phyloP scores from a whole-genome alignment of 495 filamentous ascomycete genomes.

The Annulohypoxylon nitens region DNA sequence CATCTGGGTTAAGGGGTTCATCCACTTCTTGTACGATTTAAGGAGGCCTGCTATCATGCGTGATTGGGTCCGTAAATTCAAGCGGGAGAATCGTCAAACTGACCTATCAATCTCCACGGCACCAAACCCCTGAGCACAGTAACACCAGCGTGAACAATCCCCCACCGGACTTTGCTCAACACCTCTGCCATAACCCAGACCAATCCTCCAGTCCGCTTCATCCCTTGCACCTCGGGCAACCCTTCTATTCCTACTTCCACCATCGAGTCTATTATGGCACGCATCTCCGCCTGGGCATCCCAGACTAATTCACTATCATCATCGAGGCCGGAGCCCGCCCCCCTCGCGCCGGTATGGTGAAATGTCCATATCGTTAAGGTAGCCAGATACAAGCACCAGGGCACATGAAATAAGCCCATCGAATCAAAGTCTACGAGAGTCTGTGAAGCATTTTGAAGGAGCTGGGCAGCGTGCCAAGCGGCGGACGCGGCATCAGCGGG shows the following conservation, averaged over 20 bases:
- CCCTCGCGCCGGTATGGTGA: slow-evolving; percentile 50
- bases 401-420: slow-evolving; percentile 66
- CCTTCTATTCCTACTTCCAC: slow-evolving; percentile 43
- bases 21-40: not conserved
- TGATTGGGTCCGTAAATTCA: slow-evolving; percentile 4
- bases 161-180: slow-evolving; percentile 67
- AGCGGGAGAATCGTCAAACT: slow-evolving; percentile 33
- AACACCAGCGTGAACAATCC: slow-evolving; percentile 69
- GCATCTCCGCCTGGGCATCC: slow-evolving; percentile 59
- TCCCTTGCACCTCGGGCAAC: slow-evolving; percentile 45
- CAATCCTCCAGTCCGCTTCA: slow-evolving; percentile 52
- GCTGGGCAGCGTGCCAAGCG: slow-evolving; percentile 62
- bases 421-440: slow-evolving; percentile 65
- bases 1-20: not conserved
- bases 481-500: slow-evolving; percentile 48
- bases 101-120: slow-evolving; percentile 44
- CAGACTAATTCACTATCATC: slow-evolving; percentile 57
- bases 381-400: slow-evolving; percentile 69
- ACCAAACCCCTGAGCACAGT: slow-evolving; percentile 61
- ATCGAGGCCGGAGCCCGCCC: slow-evolving; percentile 23
- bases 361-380: slow-evolving; percentile 68
- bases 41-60: not conserved
- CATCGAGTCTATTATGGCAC: slow-evolving; percentile 52
- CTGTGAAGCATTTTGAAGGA: slow-evolving; percentile 62
- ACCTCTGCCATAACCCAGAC: slow-evolving; percentile 65